Evolutionary conservation across 148 eudicot genomes (phyloP), one percentile per base, ranked within the genome.

Genomic region (Spergularia marina): DNA sequence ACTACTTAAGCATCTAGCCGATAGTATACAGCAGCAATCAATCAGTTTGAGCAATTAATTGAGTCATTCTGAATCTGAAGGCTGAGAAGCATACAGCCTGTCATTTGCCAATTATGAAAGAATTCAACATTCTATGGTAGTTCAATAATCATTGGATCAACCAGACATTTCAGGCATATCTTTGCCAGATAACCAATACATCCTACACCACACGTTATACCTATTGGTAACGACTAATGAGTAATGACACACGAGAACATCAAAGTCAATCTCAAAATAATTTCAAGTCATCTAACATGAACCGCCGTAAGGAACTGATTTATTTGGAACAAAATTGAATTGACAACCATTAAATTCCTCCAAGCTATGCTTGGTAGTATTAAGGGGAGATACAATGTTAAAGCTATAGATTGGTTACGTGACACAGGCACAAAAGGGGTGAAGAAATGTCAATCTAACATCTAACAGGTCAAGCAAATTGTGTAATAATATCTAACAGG

Each of bases 1-100:
- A 76, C 83, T 61, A 80, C 72, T 64, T 71, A 65, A 72, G 44
- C 62, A 68, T 40, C 53, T 61, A 75, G 49, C 68, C 72, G 52
- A 70, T 57, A 60, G 11, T 51, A 62, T 60, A 71, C 52, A 68
- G 72, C 78, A 30, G 36, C 36, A 56, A 65, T 10, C 68, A 68
- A 56, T 34, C 59, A 76, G 17, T 71, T 75, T 44, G 67, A 71
- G 66, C 58, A 76, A 75, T 71, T 70, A 20, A 55, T 63, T 63
- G 66, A 64, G 49, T 44, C 44, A 75, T 76, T 70, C 44, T 55
- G 16, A 75, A 68, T 70, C 44, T 55, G 16, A 75, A 68, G 70
- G 40, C 13, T 20, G 18, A 68, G 69, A 36, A 65, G 25, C 25
- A 40, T 30, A 62, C 80, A 76, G 80, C 76, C 74, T 77, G 80